Percentiles rank a stretch among this genome's conserved stretches.
Conservation (phyloP, 2,329 filamentous ascomycete species). For the Monilinia polystroma region DNA sequence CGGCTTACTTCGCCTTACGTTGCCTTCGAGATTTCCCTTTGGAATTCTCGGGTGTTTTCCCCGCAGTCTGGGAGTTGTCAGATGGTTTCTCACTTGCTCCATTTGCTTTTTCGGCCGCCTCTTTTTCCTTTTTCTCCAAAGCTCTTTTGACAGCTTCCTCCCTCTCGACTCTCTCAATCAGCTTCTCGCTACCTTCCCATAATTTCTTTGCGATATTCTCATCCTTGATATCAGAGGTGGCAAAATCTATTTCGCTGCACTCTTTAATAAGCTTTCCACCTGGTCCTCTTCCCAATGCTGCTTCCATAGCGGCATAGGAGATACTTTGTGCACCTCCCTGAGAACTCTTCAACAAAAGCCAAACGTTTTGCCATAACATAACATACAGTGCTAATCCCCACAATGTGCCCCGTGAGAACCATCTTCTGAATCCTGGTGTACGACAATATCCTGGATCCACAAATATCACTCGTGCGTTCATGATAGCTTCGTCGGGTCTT, state of each 20-base stretch:
- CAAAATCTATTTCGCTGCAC: constrained; percentile 72
- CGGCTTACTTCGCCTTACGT: constrained; percentile 34
- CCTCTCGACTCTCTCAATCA: constrained; percentile 81
- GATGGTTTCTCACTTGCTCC: constrained; percentile 26
- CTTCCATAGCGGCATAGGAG: constrained; percentile 82
- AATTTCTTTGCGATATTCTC: constrained; percentile 78
- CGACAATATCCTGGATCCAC: constrained; percentile 83
- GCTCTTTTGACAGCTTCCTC: constrained; percentile 61
- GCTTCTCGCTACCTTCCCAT: constrained; percentile 84
- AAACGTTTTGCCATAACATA: constrained; percentile 74
- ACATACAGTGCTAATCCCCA: constrained; percentile 78
- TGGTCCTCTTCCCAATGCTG: constrained; percentile 58
- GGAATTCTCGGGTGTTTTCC: constrained; percentile 39
- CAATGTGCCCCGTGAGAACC: constrained; percentile 81
- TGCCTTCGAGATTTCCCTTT: constrained; percentile 37
- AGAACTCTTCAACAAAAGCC: constrained; percentile 84
- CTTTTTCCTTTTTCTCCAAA: constrained; percentile 43
- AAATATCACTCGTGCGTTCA: constrained; percentile 79
- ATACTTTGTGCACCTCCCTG: constrained; percentile 83
- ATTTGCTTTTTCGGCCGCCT: constrained; percentile 38
- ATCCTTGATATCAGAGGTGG: constrained; percentile 71
- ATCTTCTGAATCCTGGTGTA: constrained; percentile 83
- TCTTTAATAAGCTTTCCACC: constrained; percentile 84
- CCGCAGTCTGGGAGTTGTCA: constrained; percentile 41
- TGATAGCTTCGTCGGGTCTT: constrained; percentile 77